Base-by-base conservation (phyloP, 257 asterid species). In the Prunella vulgaris region DNA sequence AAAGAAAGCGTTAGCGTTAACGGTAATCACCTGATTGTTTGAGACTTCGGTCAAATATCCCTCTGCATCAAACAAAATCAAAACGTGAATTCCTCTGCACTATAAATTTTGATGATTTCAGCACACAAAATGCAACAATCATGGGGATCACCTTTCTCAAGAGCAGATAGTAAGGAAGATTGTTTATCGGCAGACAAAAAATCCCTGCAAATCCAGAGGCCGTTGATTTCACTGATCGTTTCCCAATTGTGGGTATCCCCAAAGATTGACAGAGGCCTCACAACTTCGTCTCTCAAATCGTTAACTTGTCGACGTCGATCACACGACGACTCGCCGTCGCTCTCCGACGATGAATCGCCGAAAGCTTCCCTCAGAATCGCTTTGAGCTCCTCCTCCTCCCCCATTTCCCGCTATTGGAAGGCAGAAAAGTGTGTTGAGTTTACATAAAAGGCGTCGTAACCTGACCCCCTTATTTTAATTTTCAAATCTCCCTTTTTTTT, bases 181-280 rank as follows among this genome's bases (percentile, higher is more conserved):
- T 93, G 97, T 70, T 85, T 86, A 56, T 81, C 84, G 22, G 80
- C 74, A 32, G 90, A 80, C 18, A 93, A 66, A 64, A 93, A 86
- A 60, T 80, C 81, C 72, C 84, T 83, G 84, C 96, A 86, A 53
- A 93, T 69, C 88, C 84, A 90, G 17, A 93, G 86, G 70, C 97
- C 99, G 59, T 81, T 77, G 80, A 93, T 84, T 84, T 76, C 88
- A 12, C 68, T 33, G 46, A 87, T 77, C 38, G 76, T 82, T 73
- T 90, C 88, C 99, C 99, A 93, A 51, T 14, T 67, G 59, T 72
- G 81, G 56, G 48, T 72, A 68, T 74, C 87, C 66, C 84, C 87
- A 21, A 82, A 75, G 0, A 82, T 44, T 18, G 86, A 66, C 9
- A 10, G 70, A 35, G 63, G 61, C 22, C 48, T 69, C 51, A 17